These are phyloP conservation scores for Hericium alpestre DNA, from an alignment of 768 basidiomycete species.

Conservation along the genomic window DNA sequence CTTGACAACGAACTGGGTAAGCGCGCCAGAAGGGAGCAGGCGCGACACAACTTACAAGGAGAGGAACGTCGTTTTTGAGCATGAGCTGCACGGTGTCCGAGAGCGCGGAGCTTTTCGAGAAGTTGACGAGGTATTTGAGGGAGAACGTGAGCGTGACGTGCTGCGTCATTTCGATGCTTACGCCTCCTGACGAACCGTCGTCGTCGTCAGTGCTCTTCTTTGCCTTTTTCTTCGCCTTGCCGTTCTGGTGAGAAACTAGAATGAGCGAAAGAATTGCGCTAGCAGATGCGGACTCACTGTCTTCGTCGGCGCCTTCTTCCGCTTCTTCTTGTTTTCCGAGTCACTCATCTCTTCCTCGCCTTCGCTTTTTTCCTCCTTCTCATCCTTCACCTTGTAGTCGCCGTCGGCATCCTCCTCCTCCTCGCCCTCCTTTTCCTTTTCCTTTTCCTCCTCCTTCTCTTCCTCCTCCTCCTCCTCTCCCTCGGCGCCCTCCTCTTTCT, in stretches of 20 bases:
- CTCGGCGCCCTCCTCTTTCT: conserved; percentile 25
- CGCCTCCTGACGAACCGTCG: conserved; percentile 37
- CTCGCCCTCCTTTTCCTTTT: conserved; percentile 26
- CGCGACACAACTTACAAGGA: conserved; percentile 46
- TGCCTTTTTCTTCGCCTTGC: conserved; percentile 41
- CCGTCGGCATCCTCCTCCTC: conserved; percentile 36
- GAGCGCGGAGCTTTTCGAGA: conserved; percentile 79
- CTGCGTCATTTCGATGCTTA: conserved; percentile 79
- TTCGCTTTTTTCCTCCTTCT: conserved; percentile 17
- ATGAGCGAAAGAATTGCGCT: not conserved
- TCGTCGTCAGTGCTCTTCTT: conserved; percentile 38
- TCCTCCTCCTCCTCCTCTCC: conserved; percentile 37
- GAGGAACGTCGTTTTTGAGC: conserved; percentile 88
- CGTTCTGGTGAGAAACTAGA: conserved; percentile 11
- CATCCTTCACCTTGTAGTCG: conserved; percentile 21
- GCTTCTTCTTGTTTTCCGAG: conserved; percentile 38
- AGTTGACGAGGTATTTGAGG: conserved; percentile 94
- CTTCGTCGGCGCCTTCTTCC: conserved; percentile 41
- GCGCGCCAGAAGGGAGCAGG: not conserved
- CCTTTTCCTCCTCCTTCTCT: too few species aligned
- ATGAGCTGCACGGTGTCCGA: conserved; percentile 66
- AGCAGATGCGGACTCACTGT: conserved; percentile 30
- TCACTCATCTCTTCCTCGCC: conserved; percentile 31
- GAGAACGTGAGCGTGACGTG: conserved; percentile 91
- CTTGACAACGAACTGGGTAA: conserved; percentile 25